Evolutionary conservation across 1,139 yeast genomes (phyloP).

Genomic region (Saccharomyces hybrid): DNA sequence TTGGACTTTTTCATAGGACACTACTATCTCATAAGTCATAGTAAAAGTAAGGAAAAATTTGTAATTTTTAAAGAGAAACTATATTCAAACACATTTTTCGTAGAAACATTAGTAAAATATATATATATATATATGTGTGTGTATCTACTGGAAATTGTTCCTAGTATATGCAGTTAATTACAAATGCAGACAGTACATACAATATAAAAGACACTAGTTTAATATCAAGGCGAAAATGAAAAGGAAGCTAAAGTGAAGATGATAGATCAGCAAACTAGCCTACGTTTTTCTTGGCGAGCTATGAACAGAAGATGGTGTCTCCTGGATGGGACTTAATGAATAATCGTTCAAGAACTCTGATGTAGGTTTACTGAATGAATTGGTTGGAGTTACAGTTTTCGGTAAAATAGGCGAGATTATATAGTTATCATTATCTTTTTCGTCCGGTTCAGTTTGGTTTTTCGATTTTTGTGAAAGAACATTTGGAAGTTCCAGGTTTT

Average conservation of each 20-base stretch:
- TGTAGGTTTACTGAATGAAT: constrained; percentile 20
- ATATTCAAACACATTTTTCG: not conserved
- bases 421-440: not conserved
- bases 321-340: constrained; percentile 32
- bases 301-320: constrained; percentile 25
- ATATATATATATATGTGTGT: not conserved
- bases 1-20: not conserved
- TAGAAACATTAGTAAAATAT: not conserved
- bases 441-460: not conserved
- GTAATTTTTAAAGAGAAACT: not conserved
- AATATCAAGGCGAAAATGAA: not conserved
- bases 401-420: not conserved
- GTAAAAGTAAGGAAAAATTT: not conserved
- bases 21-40: not conserved
- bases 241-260: not conserved
- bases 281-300: constrained; percentile 19
- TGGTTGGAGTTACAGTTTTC: constrained; percentile 15
- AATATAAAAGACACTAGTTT: not conserved
- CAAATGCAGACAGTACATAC: not conserved
- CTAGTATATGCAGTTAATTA: not conserved
- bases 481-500: not conserved
- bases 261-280: not conserved
- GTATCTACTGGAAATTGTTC: not conserved
- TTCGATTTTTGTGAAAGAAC: not conserved
- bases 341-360: constrained; percentile 18